Evolutionary conservation across 2,329 filamentous ascomycete genomes (phyloP).

Genomic region (Arthrobotrys sinensis): DNA sequence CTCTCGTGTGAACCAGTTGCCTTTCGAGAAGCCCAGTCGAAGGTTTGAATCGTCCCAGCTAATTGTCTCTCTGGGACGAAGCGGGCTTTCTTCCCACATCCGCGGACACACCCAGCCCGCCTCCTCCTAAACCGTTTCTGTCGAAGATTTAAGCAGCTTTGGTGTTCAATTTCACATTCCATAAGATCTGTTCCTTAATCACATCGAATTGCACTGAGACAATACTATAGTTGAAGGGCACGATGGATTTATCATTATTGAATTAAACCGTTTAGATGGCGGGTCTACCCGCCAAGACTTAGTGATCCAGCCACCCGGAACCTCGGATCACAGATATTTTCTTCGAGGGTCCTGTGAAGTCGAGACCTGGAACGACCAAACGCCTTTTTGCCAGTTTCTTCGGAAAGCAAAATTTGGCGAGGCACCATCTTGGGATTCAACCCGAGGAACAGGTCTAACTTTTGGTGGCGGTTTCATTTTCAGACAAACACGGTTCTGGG

Average conservation of each 20-base stretch:
- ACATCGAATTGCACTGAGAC: slow-evolving; percentile 45
- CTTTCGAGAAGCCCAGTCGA: slow-evolving; percentile 61
- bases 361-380: slow-evolving; percentile 23
- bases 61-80: slow-evolving; percentile 53
- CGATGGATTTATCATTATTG: slow-evolving; percentile 37
- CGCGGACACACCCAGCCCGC: slow-evolving; percentile 60
- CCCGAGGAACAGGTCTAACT: slow-evolving; percentile 58
- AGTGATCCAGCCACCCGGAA: slow-evolving; percentile 59
- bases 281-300: slow-evolving; percentile 38
- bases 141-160: slow-evolving; percentile 41
- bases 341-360: slow-evolving; percentile 21
- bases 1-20: slow-evolving; percentile 58
- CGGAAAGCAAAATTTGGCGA: slow-evolving; percentile 53
- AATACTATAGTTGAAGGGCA: slow-evolving; percentile 40
- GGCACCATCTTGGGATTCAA: slow-evolving; percentile 21
- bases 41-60: slow-evolving; percentile 51
- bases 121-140: slow-evolving; percentile 54
- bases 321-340: slow-evolving; percentile 51
- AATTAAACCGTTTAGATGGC: slow-evolving; percentile 38
- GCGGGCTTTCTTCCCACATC: slow-evolving; percentile 61
- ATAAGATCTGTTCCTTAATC: slow-evolving; percentile 34
- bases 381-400: slow-evolving; percentile 18
- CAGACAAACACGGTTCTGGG: slow-evolving; percentile 52
- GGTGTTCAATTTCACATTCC: slow-evolving; percentile 44
- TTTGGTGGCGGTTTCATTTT: slow-evolving; percentile 60